Base-by-base conservation (phyloP, 768 basidiomycete species). In the Auriscalpium microsporum region DNA sequence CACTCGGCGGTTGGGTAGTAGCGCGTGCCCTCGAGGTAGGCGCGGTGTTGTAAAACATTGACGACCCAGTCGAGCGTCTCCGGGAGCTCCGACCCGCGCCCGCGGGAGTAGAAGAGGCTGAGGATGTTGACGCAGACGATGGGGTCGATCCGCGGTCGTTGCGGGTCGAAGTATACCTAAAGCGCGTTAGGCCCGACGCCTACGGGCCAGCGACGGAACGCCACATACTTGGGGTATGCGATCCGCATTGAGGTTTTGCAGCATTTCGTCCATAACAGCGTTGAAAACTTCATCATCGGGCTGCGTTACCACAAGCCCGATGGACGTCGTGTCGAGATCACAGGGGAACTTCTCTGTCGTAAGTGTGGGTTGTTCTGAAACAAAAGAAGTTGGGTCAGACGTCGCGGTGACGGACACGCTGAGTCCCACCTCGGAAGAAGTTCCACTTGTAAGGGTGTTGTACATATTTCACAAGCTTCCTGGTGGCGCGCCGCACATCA, bases 301-400 rank as follows among this genome's bases (percentile, higher is more conserved):
- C 54, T 63, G 57, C 33, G 73, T 67, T 34, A 81, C 70, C 1
- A 75, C 78, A 28, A 81, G 65, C 14, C 68, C 81, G 10, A 83
- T 53, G 5, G 82, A 80, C 0, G 82, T 83, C 0, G 81, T 83
- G 57, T 83, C 81, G 28, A 82, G 65, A 64, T 84, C 82, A 56
- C 70, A 73, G 0, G 80, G 80, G 59, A 79, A 81, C 23, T 70
- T 66, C 44, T 73, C 71, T 3, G 78, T 79, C 4, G 78, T 80
- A 4, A 78, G 65, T 36, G 70, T 62, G 8, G 59, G 51, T 45
- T 47, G 35, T 9, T 35, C 67, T 68, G 60, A 72, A 77, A 55
- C 74, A 75, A 7, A 28, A 0, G 10, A 23, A 40, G 1, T 28
- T 2, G 16, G 37, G 28, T n/a, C 0, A 23, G 35, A 13, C 8